Evolutionary conservation across 805 yeast species (phyloP).

Genomic region (Sugiyamaella americana): DNA sequence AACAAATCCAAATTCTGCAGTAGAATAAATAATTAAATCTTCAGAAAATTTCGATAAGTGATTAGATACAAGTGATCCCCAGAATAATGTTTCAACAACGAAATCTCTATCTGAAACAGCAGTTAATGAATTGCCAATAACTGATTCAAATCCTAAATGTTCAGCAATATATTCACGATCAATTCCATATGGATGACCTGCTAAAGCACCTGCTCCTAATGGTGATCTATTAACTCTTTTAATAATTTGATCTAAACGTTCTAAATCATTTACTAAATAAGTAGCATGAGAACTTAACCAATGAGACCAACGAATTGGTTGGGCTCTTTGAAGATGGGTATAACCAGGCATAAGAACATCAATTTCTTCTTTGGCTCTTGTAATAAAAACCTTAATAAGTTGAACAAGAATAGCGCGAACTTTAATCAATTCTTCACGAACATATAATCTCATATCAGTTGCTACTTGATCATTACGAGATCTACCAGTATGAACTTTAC

Average conservation of each 20-base stretch:
- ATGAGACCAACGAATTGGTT: conserved; percentile 99
- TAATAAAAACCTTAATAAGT: conserved; percentile 59
- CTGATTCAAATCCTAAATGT: conserved; percentile 72
- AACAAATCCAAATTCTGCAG: conserved; percentile 95
- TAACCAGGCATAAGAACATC: conserved; percentile 97
- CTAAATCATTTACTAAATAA: conserved; percentile 83
- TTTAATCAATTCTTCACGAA: conserved; percentile 65
- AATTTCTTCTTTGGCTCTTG: conserved; percentile 79
- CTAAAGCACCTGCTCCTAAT: conserved; percentile 94
- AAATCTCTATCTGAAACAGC: conserved; percentile 98
- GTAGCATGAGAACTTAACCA: conserved; percentile 95
- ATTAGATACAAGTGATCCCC: conserved; percentile 93
- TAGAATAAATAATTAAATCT: conserved; percentile 90
- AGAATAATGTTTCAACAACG: conserved; percentile 90
- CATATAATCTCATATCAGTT: conserved; percentile 95
- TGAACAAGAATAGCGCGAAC: conserved; percentile 52
- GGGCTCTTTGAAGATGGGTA: conserved; percentile 97
- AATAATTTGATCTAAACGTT: conserved; percentile 73
- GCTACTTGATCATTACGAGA: conserved; percentile 98
- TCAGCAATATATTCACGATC: conserved; percentile 85
- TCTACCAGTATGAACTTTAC: conserved; percentile 99
- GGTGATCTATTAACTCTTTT: conserved; percentile 85
- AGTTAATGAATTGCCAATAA: conserved; percentile 91
- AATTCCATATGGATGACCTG: conserved; percentile 99
- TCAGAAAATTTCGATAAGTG: conserved; percentile 92